Evolutionary conservation across 495 filamentous ascomycete genomes (phyloP).

Genomic region (Oidiodendron maius): DNA sequence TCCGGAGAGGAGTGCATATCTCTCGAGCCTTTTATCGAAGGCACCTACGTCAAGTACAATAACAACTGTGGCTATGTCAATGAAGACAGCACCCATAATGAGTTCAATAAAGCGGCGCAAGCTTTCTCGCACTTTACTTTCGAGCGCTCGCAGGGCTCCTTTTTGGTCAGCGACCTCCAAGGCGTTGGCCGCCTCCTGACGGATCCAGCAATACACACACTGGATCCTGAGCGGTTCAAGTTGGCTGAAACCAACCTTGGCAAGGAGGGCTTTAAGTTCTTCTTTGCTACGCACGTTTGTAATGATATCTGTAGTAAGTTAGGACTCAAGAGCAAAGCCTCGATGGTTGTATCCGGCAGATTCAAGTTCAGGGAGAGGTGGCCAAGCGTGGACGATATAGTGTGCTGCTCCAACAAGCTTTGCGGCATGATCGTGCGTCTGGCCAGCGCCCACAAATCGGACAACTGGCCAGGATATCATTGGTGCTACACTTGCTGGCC

Average conservation of each 20-base stretch:
- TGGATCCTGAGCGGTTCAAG: slow-evolving; percentile 24
- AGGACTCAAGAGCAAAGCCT: slow-evolving; percentile 24
- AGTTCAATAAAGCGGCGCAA: slow-evolving; percentile 26
- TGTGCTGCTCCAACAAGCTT: slow-evolving; percentile 35
- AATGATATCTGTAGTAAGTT: slow-evolving; percentile 35
- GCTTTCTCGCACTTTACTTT: slow-evolving; percentile 39
- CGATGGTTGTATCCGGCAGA: slow-evolving; percentile 19
- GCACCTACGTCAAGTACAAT: slow-evolving; percentile 35
- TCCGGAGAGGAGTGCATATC: slow-evolving; percentile 2
- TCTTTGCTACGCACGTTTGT: slow-evolving; percentile 29
- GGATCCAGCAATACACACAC: slow-evolving; percentile 31
- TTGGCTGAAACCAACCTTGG: slow-evolving; percentile 24
- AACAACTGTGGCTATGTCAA: slow-evolving; percentile 29
- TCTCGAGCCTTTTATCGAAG: slow-evolving; percentile 31
- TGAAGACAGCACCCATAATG: slow-evolving; percentile 14
- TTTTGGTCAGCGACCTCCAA: slow-evolving; percentile 30
- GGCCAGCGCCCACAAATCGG: slow-evolving; percentile 8
- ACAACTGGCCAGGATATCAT: slow-evolving; percentile 17
- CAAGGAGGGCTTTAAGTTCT: slow-evolving; percentile 32
- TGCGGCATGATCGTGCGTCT: slow-evolving; percentile 26
- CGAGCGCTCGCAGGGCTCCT: slow-evolving; percentile 31
- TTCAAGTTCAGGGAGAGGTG: slow-evolving; percentile 23
- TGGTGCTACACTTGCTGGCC: slow-evolving; percentile 29
- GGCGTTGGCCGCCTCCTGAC: slow-evolving; percentile 29
- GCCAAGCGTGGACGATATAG: slow-evolving; percentile 17